Evolutionary conservation across 345 rosid species (phyloP).

Genomic region (Citropsis articulata): DNA sequence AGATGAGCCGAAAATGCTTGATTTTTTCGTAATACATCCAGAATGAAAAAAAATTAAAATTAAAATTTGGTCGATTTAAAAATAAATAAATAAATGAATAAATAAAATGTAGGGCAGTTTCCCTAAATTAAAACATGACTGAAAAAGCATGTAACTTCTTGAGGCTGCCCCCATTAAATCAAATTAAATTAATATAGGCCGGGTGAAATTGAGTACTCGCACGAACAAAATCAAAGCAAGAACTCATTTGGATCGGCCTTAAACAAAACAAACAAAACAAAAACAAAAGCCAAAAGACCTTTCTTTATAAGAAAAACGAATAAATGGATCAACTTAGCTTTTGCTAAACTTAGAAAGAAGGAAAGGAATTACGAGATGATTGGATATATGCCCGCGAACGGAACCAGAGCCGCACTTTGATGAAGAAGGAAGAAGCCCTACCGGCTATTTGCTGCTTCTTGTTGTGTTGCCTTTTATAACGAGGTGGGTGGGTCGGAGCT

Average conservation of each 20-base stretch:
- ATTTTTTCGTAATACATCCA: no score
- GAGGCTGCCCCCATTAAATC: not conserved
- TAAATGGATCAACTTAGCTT: not conserved
- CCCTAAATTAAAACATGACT: slow-evolving; percentile 2
- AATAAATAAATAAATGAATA: not conserved
- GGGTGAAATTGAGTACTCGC: slow-evolving; percentile 18
- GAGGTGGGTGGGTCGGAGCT: not conserved
- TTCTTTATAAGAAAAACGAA: no score
- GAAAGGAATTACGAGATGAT: not conserved
- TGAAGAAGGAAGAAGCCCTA: not conserved
- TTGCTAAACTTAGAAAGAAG: not conserved
- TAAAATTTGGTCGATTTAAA: not conserved
- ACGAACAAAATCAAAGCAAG: not conserved
- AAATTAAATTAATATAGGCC: not conserved
- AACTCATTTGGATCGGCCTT: slow-evolving; percentile 18
- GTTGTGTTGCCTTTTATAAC: not conserved
- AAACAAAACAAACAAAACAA: not conserved
- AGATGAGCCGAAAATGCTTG: no score
- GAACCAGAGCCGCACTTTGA: not conserved
- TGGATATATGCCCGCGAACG: not conserved
- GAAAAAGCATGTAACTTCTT: slow-evolving; percentile 3
- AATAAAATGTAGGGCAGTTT: not conserved
- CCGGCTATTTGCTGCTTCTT: rapidly evolving
- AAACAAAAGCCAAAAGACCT: not conserved
- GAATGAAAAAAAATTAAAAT: not conserved